Percentiles rank a stretch among this genome's conserved stretches.
phyloP scores from a whole-genome alignment of 495 filamentous ascomycete genomes.

The Ramalina intermedia region DNA sequence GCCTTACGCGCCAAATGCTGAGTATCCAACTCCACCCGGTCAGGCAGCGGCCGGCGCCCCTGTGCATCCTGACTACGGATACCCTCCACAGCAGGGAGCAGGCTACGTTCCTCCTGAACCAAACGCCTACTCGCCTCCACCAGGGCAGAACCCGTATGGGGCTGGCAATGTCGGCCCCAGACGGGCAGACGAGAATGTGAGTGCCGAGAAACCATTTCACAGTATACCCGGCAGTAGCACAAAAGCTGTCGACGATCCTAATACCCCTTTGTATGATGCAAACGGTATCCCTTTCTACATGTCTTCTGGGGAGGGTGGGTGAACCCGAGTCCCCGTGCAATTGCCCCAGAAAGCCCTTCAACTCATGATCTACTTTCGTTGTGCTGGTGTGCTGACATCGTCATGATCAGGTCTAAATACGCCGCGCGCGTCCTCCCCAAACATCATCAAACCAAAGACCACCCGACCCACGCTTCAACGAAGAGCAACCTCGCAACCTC shows the following conservation, averaged over 20 bases:
- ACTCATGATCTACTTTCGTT: slow-evolving; percentile 17
- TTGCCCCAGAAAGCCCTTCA: slow-evolving; percentile 3
- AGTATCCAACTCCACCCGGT: slow-evolving; percentile 34
- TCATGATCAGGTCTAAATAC: slow-evolving; percentile 13
- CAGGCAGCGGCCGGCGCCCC: slow-evolving; percentile 25
- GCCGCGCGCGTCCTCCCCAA: slow-evolving; percentile 10
- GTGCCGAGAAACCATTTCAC: slow-evolving; percentile 22
- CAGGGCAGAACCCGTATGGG: slow-evolving; percentile 28
- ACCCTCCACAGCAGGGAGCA: slow-evolving; percentile 11
- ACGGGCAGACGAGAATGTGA: slow-evolving; percentile 43
- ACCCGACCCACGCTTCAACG: slow-evolving; percentile 7
- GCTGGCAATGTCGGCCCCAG: slow-evolving; percentile 22
- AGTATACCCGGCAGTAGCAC: slow-evolving; percentile 6
- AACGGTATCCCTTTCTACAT: slow-evolving; percentile 25
- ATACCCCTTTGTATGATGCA: slow-evolving; percentile 13
- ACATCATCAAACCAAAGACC: background rate
- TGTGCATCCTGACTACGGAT: slow-evolving; percentile 16
- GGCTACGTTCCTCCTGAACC: slow-evolving; percentile 29
- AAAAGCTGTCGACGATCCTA: slow-evolving; percentile 1
- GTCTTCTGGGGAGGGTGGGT: slow-evolving; percentile 24
- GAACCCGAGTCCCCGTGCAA: slow-evolving; percentile 1
- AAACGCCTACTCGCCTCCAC: slow-evolving; percentile 25
- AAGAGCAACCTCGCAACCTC: slow-evolving; percentile 16
- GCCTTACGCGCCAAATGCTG: slow-evolving; percentile 21
- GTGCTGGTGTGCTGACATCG: slow-evolving; percentile 1